These are phyloP conservation scores for Russula vinacea DNA, from an alignment of 768 basidiomycete genomes.

Conservation along the genomic window DNA sequence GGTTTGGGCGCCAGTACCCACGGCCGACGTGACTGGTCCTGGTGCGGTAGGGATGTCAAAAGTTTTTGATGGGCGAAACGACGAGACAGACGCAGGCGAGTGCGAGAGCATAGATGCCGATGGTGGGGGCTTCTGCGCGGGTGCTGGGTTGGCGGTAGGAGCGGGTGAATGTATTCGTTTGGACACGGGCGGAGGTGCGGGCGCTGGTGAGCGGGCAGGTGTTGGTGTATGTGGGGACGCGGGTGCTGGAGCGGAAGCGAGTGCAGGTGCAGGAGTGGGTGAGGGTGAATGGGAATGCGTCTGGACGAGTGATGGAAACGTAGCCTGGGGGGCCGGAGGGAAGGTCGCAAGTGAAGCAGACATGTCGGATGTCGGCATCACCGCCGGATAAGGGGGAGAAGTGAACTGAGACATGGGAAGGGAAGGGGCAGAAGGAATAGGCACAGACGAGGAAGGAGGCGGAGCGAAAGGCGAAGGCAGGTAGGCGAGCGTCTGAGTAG, in stretches of 20 bases:
- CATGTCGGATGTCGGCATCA: not conserved
- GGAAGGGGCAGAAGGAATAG: not conserved
- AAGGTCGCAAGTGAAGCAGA: slow-evolving; percentile 14
- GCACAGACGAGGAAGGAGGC: not conserved
- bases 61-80: slow-evolving; percentile 19
- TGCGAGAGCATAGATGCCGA: not conserved
- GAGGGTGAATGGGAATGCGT: not conserved
- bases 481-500: slow-evolving; percentile 17
- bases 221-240: not conserved
- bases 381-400: not conserved
- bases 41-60: slow-evolving; percentile 30
- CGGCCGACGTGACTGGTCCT: not conserved
- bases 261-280: not conserved
- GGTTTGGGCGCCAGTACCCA: not conserved
- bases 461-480: slow-evolving; percentile 24
- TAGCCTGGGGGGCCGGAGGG: not conserved
- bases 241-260: not conserved
- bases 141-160: not conserved
- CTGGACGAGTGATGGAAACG: slow-evolving; percentile 6
- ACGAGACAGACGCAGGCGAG: not conserved
- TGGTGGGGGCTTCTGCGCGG: slow-evolving; percentile 5
- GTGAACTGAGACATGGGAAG: slow-evolving; percentile 16
- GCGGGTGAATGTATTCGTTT: slow-evolving; percentile 1
- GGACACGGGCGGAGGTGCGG: not conserved
- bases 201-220: not conserved